Conservation (phyloP, 1,139 yeast species). For the Debaryomyces sp. region DNA sequence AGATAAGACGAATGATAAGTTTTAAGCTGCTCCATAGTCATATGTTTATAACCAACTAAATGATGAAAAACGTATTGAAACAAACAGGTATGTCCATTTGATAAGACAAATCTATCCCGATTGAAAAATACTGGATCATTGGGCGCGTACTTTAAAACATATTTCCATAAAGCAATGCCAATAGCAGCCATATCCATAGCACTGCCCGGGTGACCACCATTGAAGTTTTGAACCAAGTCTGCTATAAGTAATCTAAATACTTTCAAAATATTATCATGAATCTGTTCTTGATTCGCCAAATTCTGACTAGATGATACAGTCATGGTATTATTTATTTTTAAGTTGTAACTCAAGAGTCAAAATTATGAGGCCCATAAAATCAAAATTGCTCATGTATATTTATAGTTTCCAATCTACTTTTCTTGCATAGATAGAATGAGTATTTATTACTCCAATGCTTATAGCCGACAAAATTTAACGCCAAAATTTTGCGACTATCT, state of each 20-base stretch:
- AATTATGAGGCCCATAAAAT: too few species aligned
- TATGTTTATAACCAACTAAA: constrained; percentile 30
- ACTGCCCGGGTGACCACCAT: constrained; percentile 41
- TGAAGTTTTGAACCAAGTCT: constrained; percentile 34
- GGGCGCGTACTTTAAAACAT: constrained; percentile 33
- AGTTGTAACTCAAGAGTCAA: too few species aligned
- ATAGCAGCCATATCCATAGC: constrained; percentile 45
- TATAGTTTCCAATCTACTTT: too few species aligned
- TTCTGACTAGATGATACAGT: too few species aligned
- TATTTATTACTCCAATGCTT: too few species aligned
- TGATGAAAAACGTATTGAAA: constrained; percentile 34
- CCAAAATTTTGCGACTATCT: too few species aligned
- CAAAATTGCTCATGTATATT: too few species aligned
- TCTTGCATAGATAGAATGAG: too few species aligned
- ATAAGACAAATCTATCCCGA: constrained; percentile 35
- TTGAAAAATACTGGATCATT: constrained; percentile 31
- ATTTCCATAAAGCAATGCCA: constrained; percentile 36
- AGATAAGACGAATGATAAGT: constrained; percentile 24
- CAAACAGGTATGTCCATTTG: constrained; percentile 37
- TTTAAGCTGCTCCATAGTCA: constrained; percentile 28
- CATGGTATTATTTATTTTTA: too few species aligned
- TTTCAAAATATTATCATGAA: constrained; percentile 17
- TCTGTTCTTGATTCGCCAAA: too few species aligned
- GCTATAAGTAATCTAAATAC: constrained; percentile 24
- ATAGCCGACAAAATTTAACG: too few species aligned